Base-by-base conservation (phyloP, 2,329 filamentous ascomycete genomes). In the Hymenoscyphus infarciens region DNA sequence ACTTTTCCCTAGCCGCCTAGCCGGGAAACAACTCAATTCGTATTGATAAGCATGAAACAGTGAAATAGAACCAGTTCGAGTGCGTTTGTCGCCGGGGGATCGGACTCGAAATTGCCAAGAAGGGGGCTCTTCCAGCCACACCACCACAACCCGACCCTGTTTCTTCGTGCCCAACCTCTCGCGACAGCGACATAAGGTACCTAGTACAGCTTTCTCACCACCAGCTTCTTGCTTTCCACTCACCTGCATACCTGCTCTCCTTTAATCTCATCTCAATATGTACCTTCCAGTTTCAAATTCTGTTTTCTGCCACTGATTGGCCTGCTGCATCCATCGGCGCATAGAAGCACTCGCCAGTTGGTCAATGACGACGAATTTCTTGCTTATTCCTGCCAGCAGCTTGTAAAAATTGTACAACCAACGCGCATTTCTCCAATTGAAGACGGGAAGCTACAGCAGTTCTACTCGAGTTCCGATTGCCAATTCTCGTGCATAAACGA, bases 351-450 rank as follows among this genome's bases (percentile, higher is more conserved):
- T 52, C 56, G 22, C 13, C 45, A 16, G 25, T 27, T 64, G 63
- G 65, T 68, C 55, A 45, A 66, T 69, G 67, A 68, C 67, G 59
- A 64, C 57, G 58, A 65, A 56, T n/a, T 19, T n/a, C 33, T 29
- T 35, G 35, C 45, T 31, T 8, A 55, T 59, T 61, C 54, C 33
- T 13, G 15, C 19, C 27, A 31, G 56, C 56, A 27, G 27, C 57
- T 45, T 22, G 7, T 11, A 52, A 52, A 22, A 13, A 52, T 52
- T 25, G 45, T 52, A n/a, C 45, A 22, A 52, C 45, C 19, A 52
- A 25, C 39, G 25, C 25, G n/a, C 25, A 10, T n/a, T 54, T 54
- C 45, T 38, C 49, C 39, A 35, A 60, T 55, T 60, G 58, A 38
- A 27, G 2, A 10, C 58, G 58, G 45, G 58, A 54, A 54, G 16